Evolutionary conservation across 148 eudicot genomes (phyloP).

Genomic region (Vaccinium darrowii): DNA sequence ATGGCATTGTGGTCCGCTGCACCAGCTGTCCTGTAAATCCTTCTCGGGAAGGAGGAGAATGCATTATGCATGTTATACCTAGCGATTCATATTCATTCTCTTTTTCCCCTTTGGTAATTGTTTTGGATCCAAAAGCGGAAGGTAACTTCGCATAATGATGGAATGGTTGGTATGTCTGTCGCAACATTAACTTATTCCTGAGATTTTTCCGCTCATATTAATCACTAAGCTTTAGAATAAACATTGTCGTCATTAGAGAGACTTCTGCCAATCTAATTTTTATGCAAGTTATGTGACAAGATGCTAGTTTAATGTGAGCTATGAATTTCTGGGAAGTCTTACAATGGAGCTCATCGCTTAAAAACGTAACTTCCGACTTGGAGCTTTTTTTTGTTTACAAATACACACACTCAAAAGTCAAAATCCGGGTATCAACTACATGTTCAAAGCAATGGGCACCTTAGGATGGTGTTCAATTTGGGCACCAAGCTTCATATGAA

Average conservation of each 20-base stretch:
- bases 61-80: not conserved
- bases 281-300: not conserved
- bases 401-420: not conserved
- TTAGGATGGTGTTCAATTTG: no score
- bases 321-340: not conserved
- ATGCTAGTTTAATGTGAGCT: not conserved
- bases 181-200: not conserved
- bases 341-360: not conserved
- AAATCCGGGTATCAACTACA: not conserved
- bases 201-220: not conserved
- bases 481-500: not conserved
- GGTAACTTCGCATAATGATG: not conserved
- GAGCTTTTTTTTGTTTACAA: not conserved
- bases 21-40: not conserved
- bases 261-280: not conserved
- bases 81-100: not conserved
- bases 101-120: not conserved
- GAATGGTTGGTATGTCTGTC: not conserved
- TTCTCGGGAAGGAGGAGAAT: not conserved
- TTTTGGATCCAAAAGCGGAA: not conserved
- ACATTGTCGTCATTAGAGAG: not conserved
- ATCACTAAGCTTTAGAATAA: not conserved
- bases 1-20: not conserved
- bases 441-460: no score
- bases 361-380: not conserved